phyloP scores from a whole-genome alignment of 2,329 filamentous ascomycete species.

The Aspergillus fumigatus region DNA sequence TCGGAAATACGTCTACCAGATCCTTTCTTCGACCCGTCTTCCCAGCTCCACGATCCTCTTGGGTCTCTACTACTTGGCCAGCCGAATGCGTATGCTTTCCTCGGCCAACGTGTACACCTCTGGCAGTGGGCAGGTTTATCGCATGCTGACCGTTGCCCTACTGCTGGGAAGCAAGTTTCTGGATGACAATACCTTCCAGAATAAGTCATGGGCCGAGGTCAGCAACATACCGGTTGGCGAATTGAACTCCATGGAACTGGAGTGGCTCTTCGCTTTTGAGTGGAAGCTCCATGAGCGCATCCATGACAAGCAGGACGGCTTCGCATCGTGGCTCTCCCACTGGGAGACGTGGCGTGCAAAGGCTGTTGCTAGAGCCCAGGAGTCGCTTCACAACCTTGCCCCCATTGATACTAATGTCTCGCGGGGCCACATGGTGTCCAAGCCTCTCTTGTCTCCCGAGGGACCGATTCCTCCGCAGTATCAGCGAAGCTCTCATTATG shows the following conservation, averaged over 20 bases:
- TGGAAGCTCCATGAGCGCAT: slow-evolving; percentile 87
- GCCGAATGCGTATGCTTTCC: slow-evolving; percentile 72
- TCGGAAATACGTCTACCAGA: slow-evolving; percentile 87
- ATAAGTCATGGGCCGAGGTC: slow-evolving; percentile 93
- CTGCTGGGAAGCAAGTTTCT: slow-evolving; percentile 92
- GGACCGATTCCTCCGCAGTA: slow-evolving; percentile 48
- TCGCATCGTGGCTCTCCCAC: slow-evolving; percentile 59
- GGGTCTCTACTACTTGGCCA: slow-evolving; percentile 83
- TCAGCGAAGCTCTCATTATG: slow-evolving; percentile 43
- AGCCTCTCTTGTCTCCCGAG: slow-evolving; percentile 46
- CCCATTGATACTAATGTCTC: slow-evolving; percentile 63
- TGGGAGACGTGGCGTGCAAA: slow-evolving; percentile 62
- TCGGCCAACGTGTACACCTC: slow-evolving; percentile 51
- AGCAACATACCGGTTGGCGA: slow-evolving; percentile 82
- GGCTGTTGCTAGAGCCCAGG: slow-evolving; percentile 44
- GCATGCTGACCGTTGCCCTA: slow-evolving; percentile 78
- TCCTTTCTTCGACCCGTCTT: slow-evolving; percentile 82
- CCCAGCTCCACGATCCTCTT: slow-evolving; percentile 88
- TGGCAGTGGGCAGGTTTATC: slow-evolving; percentile 70
- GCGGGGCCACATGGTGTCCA: slow-evolving; percentile 47
- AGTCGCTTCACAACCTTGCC: slow-evolving; percentile 48
- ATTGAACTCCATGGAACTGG: slow-evolving; percentile 78
- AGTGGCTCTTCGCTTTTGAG: slow-evolving; percentile 78
- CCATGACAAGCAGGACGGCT: slow-evolving; percentile 65
- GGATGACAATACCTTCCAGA: slow-evolving; percentile 97